phyloP scores from a whole-genome alignment of 2,329 filamentous ascomycete genomes.

The Claviceps sp. region DNA sequence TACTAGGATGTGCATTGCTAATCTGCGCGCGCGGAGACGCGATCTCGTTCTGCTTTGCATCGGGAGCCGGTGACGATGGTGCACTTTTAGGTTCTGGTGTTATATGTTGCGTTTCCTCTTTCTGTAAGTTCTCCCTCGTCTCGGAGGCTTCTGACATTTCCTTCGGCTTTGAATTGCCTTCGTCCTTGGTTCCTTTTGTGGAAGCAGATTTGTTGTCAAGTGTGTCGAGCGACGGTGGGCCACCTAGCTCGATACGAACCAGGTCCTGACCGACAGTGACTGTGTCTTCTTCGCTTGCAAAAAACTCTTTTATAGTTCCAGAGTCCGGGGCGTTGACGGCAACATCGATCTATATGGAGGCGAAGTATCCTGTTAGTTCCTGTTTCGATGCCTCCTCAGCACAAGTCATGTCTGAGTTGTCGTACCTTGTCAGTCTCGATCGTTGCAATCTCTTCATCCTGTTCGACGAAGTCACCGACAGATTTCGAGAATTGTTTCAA shows the following conservation, averaged over 20 bases:
- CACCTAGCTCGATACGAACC: conserved; percentile 71
- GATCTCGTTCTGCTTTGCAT: conserved; percentile 15
- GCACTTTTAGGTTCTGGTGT: conserved; percentile 25
- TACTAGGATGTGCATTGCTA: conserved; percentile 23
- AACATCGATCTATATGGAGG: conserved; percentile 64
- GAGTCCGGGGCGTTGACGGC: conserved; percentile 88
- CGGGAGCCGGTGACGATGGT: conserved; percentile 13
- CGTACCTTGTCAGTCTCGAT: conserved; percentile 96
- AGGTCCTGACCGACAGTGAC: conserved; percentile 90
- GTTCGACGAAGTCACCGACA: conserved; percentile 85
- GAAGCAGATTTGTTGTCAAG: conserved; percentile 22
- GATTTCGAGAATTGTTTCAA: conserved; percentile 90
- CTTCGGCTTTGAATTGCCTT: not conserved
- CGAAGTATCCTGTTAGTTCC: not conserved
- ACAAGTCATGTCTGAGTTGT: not conserved
- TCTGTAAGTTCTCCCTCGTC: conserved; percentile 12
- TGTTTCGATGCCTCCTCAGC: not conserved
- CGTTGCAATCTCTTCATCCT: conserved; percentile 94
- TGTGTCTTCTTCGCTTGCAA: conserved; percentile 88
- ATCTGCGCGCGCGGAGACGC: conserved; percentile 10
- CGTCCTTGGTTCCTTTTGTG: conserved; percentile 17
- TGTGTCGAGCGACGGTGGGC: conserved; percentile 25
- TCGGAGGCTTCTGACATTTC: not conserved
- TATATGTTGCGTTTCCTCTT: conserved; percentile 12
- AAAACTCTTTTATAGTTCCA: conserved; percentile 80